These are phyloP conservation scores for Citrus medica DNA, from an alignment of 345 rosid species.

Conservation along the genomic window DNA sequence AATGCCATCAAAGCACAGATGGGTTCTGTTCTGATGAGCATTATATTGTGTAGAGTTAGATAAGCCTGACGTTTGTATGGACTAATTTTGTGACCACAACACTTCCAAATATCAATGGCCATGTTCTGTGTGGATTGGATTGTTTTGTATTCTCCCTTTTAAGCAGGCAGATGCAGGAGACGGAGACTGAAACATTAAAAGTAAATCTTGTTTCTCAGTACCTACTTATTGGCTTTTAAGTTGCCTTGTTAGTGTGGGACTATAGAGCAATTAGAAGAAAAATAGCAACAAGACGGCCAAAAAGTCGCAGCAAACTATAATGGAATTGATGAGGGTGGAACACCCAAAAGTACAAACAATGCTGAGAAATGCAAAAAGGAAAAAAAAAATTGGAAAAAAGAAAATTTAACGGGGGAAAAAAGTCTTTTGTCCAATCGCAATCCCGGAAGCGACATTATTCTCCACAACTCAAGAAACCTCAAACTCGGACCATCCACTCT, in stretches of 20 bases:
- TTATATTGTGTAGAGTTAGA: too few species aligned
- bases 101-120: too few species aligned
- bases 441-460: constrained; percentile 21
- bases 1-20: too few species aligned
- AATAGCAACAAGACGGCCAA: neutral
- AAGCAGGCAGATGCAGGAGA: too few species aligned
- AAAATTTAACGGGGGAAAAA: neutral
- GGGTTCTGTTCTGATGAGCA: too few species aligned
- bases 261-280: neutral
- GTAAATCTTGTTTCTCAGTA: too few species aligned
- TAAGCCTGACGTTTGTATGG: too few species aligned
- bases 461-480: neutral
- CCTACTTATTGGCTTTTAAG: neutral
- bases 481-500: neutral
- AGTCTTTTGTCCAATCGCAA: constrained; percentile 6
- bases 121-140: too few species aligned
- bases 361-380: neutral
- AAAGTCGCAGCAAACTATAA: constrained; percentile 14
- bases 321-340: constrained; percentile 11
- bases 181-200: neutral
- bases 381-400: neutral
- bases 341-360: constrained; percentile 7
- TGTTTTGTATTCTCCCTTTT: too few species aligned
- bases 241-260: neutral
- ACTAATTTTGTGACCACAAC: too few species aligned